phyloP scores from a whole-genome alignment of 2,329 filamentous ascomycete genomes.

The Nigrograna mackinnonii region DNA sequence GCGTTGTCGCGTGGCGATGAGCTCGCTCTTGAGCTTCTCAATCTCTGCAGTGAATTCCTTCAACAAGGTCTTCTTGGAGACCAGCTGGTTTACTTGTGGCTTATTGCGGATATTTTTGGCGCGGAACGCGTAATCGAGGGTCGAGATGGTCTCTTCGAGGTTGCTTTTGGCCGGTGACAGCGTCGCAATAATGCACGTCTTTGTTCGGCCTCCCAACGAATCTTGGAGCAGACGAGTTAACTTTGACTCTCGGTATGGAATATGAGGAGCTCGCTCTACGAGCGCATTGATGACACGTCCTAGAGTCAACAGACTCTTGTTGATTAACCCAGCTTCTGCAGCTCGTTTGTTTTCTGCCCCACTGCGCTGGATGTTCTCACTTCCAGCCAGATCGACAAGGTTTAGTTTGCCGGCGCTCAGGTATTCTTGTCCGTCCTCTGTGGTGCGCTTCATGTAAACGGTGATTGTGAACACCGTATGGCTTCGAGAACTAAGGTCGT shows the following conservation, averaged over 20 bases:
- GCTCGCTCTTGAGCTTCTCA: constrained; percentile 89
- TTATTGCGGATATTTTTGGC: constrained; percentile 99
- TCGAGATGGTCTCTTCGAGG: constrained; percentile 96
- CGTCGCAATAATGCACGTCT: constrained; percentile 98
- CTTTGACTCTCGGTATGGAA: constrained; percentile 93
- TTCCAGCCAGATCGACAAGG: constrained; percentile 92
- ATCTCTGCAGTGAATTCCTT: constrained; percentile 91
- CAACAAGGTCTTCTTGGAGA: constrained; percentile 91
- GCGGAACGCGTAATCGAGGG: constrained; percentile 94
- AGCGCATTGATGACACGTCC: constrained; percentile 97
- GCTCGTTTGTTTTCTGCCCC: constrained; percentile 98
- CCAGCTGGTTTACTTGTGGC: constrained; percentile 87
- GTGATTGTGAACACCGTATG: constrained; percentile 98
- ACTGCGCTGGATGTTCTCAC: constrained; percentile 95
- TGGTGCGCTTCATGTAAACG: constrained; percentile 80
- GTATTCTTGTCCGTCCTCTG: constrained; percentile 85
- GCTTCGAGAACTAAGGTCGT: constrained; percentile 94
- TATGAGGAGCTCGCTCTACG: constrained; percentile 86
- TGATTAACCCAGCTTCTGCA: constrained; percentile 93
- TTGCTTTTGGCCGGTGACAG: constrained; percentile 94
- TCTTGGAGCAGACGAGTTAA: constrained; percentile 94
- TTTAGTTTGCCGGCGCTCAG: constrained; percentile 93
- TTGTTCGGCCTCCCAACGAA: constrained; percentile 91
- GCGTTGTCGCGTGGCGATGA: constrained; percentile 88
- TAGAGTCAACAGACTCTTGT: constrained; percentile 93